These are phyloP conservation scores for Acanthamoeba triangularis DNA, from an alignment of 208 protist species.

Conservation along the genomic window DNA sequence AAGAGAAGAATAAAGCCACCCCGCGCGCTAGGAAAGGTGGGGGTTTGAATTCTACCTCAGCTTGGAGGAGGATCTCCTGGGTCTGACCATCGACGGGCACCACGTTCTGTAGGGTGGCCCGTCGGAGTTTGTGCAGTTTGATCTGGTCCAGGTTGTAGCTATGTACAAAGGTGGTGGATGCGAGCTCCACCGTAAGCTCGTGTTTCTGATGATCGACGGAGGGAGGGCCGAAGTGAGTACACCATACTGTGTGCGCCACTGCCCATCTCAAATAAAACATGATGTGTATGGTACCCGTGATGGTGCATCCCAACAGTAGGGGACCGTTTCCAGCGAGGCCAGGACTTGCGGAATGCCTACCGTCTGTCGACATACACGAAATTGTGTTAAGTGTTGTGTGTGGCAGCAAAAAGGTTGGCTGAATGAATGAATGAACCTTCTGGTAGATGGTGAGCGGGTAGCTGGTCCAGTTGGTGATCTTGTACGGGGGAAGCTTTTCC, in stretches of 20 bases:
- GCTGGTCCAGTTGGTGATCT: slow-evolving; percentile 70
- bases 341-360: slow-evolving; percentile 17
- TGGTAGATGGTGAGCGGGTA: slow-evolving; percentile 52
- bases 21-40: too few relatives aligned
- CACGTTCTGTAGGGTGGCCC: not conserved
- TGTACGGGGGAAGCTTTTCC: slow-evolving; percentile 61
- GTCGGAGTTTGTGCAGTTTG: slow-evolving; percentile 30
- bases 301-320: slow-evolving; percentile 71
- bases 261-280: too few relatives aligned
- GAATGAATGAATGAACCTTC: too few relatives aligned
- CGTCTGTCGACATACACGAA: not conserved
- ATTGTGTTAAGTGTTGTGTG: too few relatives aligned
- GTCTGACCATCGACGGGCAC: not conserved
- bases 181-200: slow-evolving; percentile 59
- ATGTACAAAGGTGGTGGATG: not conserved
- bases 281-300: slow-evolving; percentile 8
- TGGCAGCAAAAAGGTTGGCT: too few relatives aligned
- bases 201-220: slow-evolving; percentile 54
- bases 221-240: not conserved
- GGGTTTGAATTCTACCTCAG: not conserved
- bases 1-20: not conserved
- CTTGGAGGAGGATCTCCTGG: slow-evolving; percentile 26
- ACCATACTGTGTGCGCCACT: too few relatives aligned
- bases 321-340: slow-evolving; percentile 39
- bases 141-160: slow-evolving; percentile 74